phyloP scores from a whole-genome alignment of 1,139 yeast genomes.

The Yamadazyma siamensis region DNA sequence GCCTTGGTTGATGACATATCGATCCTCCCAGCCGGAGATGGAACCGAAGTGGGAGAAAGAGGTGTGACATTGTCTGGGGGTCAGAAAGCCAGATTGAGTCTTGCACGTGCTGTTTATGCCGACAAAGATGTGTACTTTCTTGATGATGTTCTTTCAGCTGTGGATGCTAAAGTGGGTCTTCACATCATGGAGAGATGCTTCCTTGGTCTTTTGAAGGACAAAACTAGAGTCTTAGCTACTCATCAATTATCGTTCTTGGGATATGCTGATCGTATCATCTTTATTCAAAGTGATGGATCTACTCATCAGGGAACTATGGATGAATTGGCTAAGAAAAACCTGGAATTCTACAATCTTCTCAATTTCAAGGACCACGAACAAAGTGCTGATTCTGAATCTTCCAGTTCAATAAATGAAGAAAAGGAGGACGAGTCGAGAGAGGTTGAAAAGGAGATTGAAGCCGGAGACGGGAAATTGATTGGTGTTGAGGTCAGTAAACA shows the following conservation, averaged over 20 bases:
- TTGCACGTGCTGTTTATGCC: slow-evolving; percentile 46
- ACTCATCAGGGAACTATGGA: slow-evolving; percentile 33
- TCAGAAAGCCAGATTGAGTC: slow-evolving; percentile 45
- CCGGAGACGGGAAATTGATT: slow-evolving; percentile 28
- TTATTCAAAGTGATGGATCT: slow-evolving; percentile 36
- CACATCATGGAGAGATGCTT: slow-evolving; percentile 41
- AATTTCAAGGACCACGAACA: slow-evolving; percentile 21
- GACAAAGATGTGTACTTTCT: slow-evolving; percentile 37
- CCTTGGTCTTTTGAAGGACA: slow-evolving; percentile 28
- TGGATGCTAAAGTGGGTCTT: slow-evolving; percentile 48
- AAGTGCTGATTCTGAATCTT: slow-evolving; percentile 8
- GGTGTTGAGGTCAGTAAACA: slow-evolving; percentile 37
- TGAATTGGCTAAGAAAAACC: slow-evolving; percentile 31
- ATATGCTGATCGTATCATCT: slow-evolving; percentile 35
- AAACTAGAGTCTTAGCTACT: slow-evolving; percentile 42
- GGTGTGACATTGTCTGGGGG: slow-evolving; percentile 51
- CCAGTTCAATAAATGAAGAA: not conserved
- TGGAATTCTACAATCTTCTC: slow-evolving; percentile 14
- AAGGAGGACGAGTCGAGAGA: slow-evolving; percentile 5
- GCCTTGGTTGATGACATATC: slow-evolving; percentile 35
- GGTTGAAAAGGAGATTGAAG: slow-evolving; percentile 5
- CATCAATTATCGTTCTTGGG: slow-evolving; percentile 42
- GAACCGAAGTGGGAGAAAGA: slow-evolving; percentile 46
- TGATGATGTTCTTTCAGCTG: slow-evolving; percentile 49
- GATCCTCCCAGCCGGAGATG: slow-evolving; percentile 40